phyloP scores from a whole-genome alignment of 768 basidiomycete genomes.

The Leccinum boreale region DNA sequence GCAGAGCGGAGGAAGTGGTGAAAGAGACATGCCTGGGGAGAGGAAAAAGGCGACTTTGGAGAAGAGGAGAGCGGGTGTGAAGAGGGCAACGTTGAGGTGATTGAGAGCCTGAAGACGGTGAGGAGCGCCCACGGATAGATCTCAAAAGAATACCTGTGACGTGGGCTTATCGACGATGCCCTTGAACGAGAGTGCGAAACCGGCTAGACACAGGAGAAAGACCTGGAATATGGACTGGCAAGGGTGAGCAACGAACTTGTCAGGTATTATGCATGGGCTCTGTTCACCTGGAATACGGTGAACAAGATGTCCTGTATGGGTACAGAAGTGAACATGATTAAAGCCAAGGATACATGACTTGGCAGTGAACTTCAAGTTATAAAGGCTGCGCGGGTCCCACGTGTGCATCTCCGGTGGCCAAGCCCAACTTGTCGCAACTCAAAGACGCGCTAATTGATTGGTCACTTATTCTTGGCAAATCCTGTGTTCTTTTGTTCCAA shows the following conservation, averaged over 20 bases:
- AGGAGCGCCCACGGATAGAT: neutral
- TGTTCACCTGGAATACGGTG: conserved; percentile 30
- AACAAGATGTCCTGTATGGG: conserved; percentile 18
- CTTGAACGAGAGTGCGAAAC: conserved; percentile 72
- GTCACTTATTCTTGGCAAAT: neutral
- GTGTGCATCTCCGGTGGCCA: neutral
- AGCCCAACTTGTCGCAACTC: neutral
- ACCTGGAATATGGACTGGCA: conserved; percentile 84
- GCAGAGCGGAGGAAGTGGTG: neutral
- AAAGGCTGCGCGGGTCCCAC: neutral
- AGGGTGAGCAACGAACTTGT: neutral
- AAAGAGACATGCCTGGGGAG: conserved; percentile 55
- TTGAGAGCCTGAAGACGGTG: conserved; percentile 58
- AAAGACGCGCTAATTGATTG: no score
- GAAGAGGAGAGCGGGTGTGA: conserved; percentile 85
- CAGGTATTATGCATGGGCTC: neutral
- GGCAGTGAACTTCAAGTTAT: neutral
- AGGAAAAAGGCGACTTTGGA: conserved; percentile 95
- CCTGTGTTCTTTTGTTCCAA: neutral
- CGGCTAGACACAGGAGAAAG: conserved; percentile 79
- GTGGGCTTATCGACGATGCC: conserved; percentile 88
- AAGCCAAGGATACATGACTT: neutral
- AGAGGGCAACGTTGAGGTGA: conserved; percentile 81
- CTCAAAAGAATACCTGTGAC: conserved; percentile 59
- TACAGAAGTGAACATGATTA: conserved; percentile 1